These are phyloP conservation scores for Hygrophorus russula DNA, from an alignment of 768 basidiomycete genomes.

Conservation along the genomic window DNA sequence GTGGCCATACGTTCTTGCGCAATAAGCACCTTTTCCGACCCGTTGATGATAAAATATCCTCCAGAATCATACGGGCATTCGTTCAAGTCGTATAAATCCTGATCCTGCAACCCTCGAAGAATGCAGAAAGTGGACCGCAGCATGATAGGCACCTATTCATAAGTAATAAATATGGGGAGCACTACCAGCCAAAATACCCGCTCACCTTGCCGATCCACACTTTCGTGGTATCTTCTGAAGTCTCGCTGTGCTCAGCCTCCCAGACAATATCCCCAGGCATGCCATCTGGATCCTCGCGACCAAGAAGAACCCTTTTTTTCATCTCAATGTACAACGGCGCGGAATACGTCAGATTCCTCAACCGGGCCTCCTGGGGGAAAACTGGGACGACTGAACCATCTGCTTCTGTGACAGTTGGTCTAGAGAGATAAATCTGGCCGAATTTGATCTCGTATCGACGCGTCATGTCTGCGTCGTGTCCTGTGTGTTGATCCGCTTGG, in stretches of 20 bases:
- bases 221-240: conserved; percentile 58
- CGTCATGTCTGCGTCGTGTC: conserved; percentile 67
- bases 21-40: conserved; percentile 99
- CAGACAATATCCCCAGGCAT: conserved; percentile 71
- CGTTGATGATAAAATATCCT: conserved; percentile 99
- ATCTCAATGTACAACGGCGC: conserved; percentile 94
- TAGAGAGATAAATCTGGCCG: conserved; percentile 93
- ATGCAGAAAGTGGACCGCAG: conserved; percentile 92
- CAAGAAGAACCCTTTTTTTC: conserved; percentile 73
- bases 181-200: conserved; percentile 1
- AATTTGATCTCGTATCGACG: conserved; percentile 96
- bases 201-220: conserved; percentile 92
- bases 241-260: conserved; percentile 62
- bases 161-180: neutral
- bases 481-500: conserved; percentile 93
- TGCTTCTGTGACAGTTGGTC: conserved; percentile 89
- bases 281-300: conserved; percentile 72
- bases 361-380: conserved; percentile 92
- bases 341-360: conserved; percentile 93
- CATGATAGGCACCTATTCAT: conserved; percentile 88
- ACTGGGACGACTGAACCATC: conserved; percentile 91
- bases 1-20: conserved; percentile 99
- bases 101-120: conserved; percentile 65
- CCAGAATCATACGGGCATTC: conserved; percentile 99
- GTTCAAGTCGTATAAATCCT: conserved; percentile 81